phyloP scores from a whole-genome alignment of 2,329 filamentous ascomycete species.

The Exophiala calicioides region DNA sequence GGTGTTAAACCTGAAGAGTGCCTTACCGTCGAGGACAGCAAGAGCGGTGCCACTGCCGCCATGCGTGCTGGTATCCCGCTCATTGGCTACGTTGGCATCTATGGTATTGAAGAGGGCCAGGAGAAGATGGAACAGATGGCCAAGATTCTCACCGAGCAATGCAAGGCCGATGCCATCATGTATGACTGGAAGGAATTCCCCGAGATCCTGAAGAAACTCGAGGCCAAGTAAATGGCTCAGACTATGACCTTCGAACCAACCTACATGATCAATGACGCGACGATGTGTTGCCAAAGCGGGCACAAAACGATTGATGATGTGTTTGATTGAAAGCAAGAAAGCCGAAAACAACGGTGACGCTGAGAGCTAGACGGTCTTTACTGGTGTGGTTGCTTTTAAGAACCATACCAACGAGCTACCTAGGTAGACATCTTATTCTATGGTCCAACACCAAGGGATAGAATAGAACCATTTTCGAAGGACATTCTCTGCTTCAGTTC shows the following conservation, averaged over 20 bases:
- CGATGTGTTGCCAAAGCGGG: too few species aligned
- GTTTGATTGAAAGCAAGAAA: too few species aligned
- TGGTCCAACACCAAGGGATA: background rate
- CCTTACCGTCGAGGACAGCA: slow-evolving; percentile 85
- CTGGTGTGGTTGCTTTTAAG: background rate
- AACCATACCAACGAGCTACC: too few species aligned
- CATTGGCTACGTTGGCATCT: slow-evolving; percentile 83
- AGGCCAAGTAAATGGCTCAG: slow-evolving; percentile 28
- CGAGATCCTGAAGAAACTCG: slow-evolving; percentile 46
- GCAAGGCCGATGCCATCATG: slow-evolving; percentile 52
- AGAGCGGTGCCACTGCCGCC: slow-evolving; percentile 78
- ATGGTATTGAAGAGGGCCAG: slow-evolving; percentile 62
- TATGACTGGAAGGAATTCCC: slow-evolving; percentile 52
- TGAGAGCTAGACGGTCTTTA: slow-evolving; percentile 1
- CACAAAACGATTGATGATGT: background rate
- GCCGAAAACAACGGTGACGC: too few species aligned
- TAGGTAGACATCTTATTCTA: too few species aligned
- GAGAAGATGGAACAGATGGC: slow-evolving; percentile 73
- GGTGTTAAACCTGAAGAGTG: slow-evolving; percentile 71
- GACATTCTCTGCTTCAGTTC: background rate
- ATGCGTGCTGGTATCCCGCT: slow-evolving; percentile 77
- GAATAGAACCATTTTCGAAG: slow-evolving; percentile 9
- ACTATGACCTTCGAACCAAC: background rate
- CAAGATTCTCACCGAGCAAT: slow-evolving; percentile 64
- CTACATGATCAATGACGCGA: slow-evolving; percentile 5